Evolutionary conservation across 306 rosid species (phyloP), one percentile per base, ranked within the genome.

Genomic region (Cicer cuneatum): DNA sequence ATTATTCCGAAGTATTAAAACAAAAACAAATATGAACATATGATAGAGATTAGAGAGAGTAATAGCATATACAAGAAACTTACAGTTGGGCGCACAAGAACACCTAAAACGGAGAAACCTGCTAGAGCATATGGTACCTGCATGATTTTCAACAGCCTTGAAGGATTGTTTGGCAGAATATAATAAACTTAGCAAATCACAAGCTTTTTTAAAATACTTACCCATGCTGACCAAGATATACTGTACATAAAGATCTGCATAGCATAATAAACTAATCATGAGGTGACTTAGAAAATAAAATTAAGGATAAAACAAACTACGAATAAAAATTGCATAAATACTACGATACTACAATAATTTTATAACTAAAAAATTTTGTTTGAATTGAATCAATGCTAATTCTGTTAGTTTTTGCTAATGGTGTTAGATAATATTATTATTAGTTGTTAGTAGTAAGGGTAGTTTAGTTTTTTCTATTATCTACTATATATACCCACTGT

Each of bases 61-160:
- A 6, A 9, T 58, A 18, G 29, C 16, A 56, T 18, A 69, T 45
- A 14, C 41, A 37, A 53, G 81, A 41, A 71, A 72, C 96, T 14
- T 88, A 91, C 98, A 46, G 80, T 83, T 35, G 98, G 97, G 47
- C 83, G 83, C 62, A 86, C 89, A 7, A 89, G 74, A 70, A 82
- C 71, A 7, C 83, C 74, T 45, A 93, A 81, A 53, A 83, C 18
- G 10, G 90, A 21, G 33, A 80, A 78, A 71, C 82, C 75, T 38
- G 91, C 72, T 16, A 81, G 49, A 42, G 86, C 96, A 88, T 91
- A 93, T 38, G 97, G 97, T 75, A 93, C 97, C 98, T 93, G 91
- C 79, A 76, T 39, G 65, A 45, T 69, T 80, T 46, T 72, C 75
- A 79, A 74, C 56, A 73, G 7, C 38, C 51, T 48, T 66, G 33